These are phyloP conservation scores for Amylostereum areolatum DNA, from an alignment of 1,284 basidiomycete genomes.

Conservation along the genomic window DNA sequence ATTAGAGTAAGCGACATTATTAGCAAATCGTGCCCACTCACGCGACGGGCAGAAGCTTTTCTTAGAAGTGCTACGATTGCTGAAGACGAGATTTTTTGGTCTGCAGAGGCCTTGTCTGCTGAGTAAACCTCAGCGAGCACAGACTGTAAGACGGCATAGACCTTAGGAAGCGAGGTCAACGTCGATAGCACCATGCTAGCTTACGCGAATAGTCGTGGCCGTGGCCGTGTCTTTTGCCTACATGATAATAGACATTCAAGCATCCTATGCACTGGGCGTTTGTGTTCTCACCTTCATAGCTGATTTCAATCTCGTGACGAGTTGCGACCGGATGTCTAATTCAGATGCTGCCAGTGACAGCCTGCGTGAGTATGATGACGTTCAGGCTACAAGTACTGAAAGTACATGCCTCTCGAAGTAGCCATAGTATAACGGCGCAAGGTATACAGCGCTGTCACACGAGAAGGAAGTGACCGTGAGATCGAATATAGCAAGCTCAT, in stretches of 20 bases:
- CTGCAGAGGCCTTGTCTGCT: slow-evolving; percentile 48
- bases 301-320: slow-evolving; percentile 26
- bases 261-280: too few relatives aligned
- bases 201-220: slow-evolving; percentile 57
- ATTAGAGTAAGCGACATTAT: too few relatives aligned
- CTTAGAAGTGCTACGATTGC: slow-evolving; percentile 46
- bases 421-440: too few relatives aligned
- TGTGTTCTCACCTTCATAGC: slow-evolving; percentile 68
- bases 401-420: too few relatives aligned
- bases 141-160: slow-evolving; percentile 33
- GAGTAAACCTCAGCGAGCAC: slow-evolving; percentile 64
- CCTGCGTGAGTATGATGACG: too few relatives aligned
- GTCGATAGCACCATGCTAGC: slow-evolving; percentile 20
- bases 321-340: slow-evolving; percentile 20
- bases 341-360: too few relatives aligned
- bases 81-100: slow-evolving; percentile 35
- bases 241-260: background rate
- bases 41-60: slow-evolving; percentile 53
- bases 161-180: background rate
- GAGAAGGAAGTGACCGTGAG: too few relatives aligned
- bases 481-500: too few relatives aligned
- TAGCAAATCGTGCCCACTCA: too few relatives aligned
- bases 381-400: too few relatives aligned
- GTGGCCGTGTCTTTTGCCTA: slow-evolving; percentile 49
- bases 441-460: too few relatives aligned